Conservation (phyloP, 257 asterid genomes). For the Pogostemon cablin region DNA sequence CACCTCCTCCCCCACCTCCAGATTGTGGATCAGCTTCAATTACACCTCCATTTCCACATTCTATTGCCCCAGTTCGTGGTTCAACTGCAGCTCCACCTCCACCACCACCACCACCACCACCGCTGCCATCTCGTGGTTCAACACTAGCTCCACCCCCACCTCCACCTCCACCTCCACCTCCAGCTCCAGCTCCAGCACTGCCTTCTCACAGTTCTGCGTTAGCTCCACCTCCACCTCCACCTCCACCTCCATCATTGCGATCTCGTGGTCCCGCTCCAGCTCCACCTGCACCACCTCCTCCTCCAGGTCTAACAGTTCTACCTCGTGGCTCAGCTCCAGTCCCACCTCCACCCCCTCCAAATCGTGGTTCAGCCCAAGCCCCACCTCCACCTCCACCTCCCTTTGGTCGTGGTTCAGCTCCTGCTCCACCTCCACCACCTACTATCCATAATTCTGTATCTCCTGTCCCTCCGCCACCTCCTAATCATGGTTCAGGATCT, state of each 20-base stretch:
- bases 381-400: slow-evolving; percentile 47
- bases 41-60: slow-evolving; percentile 40
- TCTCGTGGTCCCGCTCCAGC: slow-evolving; percentile 17
- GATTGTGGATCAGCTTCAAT: slow-evolving; percentile 26
- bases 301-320: background rate
- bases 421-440: slow-evolving; percentile 62
- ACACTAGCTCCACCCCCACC: slow-evolving; percentile 35
- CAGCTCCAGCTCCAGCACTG: slow-evolving; percentile 15
- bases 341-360: slow-evolving; percentile 40
- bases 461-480: slow-evolving; percentile 43
- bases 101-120: slow-evolving; percentile 53
- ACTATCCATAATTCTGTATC: slow-evolving; percentile 38
- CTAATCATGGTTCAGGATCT: slow-evolving; percentile 50
- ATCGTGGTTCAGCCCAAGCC: slow-evolving; percentile 19
- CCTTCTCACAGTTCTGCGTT: too few species aligned
- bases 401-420: slow-evolving; percentile 36
- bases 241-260: slow-evolving; percentile 25
- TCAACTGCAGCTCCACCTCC: slow-evolving; percentile 57
- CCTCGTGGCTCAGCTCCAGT: slow-evolving; percentile 15
- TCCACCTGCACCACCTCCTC: slow-evolving; percentile 38
- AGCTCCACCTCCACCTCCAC: slow-evolving; percentile 32
- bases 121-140: slow-evolving; percentile 28
- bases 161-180: slow-evolving; percentile 33
- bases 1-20: slow-evolving; percentile 43
- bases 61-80: slow-evolving; percentile 32